Conservation (phyloP, 1,139 yeast species). For the Kurtzmaniella quercitrusa region DNA sequence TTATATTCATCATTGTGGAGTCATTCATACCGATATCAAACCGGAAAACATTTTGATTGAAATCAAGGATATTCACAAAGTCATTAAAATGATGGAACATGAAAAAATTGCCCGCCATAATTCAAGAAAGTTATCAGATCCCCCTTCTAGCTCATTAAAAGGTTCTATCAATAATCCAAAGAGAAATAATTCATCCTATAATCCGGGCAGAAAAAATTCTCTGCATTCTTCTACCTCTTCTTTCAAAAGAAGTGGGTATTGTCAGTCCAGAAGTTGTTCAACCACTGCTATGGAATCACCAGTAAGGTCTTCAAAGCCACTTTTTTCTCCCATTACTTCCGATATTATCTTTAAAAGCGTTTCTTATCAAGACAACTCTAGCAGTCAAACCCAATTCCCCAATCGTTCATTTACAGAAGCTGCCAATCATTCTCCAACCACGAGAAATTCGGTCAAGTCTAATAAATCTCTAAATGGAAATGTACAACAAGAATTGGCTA, state of each 20-base stretch:
- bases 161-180: background rate
- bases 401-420: background rate
- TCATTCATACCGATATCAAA: slow-evolving; percentile 42
- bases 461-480: background rate
- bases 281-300: slow-evolving; percentile 24
- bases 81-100: slow-evolving; percentile 30
- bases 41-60: slow-evolving; percentile 42
- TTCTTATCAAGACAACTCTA: slow-evolving; percentile 4
- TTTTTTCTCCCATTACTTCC: slow-evolving; percentile 18
- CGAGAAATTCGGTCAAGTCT: slow-evolving; percentile 1
- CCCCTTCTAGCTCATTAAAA: background rate
- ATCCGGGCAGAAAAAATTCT: slow-evolving; percentile 5
- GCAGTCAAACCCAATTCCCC: background rate
- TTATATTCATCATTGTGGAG: slow-evolving; percentile 40
- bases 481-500: slow-evolving; percentile 3
- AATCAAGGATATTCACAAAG: slow-evolving; percentile 33
- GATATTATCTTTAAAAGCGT: slow-evolving; percentile 19
- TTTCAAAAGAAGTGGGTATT: slow-evolving; percentile 11
- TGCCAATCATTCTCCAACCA: slow-evolving; percentile 1
- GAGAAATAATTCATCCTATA: slow-evolving; percentile 1
- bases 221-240: slow-evolving; percentile 3
- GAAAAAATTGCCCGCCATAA: slow-evolving; percentile 20
- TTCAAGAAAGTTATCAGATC: slow-evolving; percentile 2
- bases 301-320: slow-evolving; percentile 27
- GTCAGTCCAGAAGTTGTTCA: slow-evolving; percentile 14